Evolutionary conservation across 2,329 filamentous ascomycete genomes (phyloP), one percentile per base, ranked within the genome.

Genomic region (Mollisiaceae sp.): DNA sequence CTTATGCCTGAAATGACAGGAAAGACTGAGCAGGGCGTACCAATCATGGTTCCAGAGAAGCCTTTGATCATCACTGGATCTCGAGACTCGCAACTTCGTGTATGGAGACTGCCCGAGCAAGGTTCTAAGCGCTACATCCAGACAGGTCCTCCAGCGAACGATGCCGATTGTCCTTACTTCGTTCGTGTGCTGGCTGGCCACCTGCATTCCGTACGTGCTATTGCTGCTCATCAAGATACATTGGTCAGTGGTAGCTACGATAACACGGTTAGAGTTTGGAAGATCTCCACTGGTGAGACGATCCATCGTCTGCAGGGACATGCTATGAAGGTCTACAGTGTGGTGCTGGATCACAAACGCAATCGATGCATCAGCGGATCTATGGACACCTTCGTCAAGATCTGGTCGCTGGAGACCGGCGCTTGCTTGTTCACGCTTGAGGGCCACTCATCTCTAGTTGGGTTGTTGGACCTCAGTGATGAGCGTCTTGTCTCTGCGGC

Each of bases 191-290:
- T 99, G 22, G 86, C 86, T 11, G 95, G 95, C 0, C 95, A 99
- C 76, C 88, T 88, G 39, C 94, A 98, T 78, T 98, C 94, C 1
- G 95, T 99, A 8, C 92, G 95, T 60, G 94, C 95, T 43, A 98
- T 99, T 72, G 94, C 95, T 55, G 95, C 95, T 8, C 89, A 98
- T 73, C 94, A 91, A 5, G 95, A 99, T 75, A 97, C 93, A 0
- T 84, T 99, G n/a, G 93, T 99, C 35, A 97, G 94, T 73, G 95
- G 95, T 24, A 98, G 94, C 71, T 99, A 99, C 77, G 95, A 99
- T 76, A 94, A 89, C 77, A 95, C 91, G 0, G 95, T 99, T 5
- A 89, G 94, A 41, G 94, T 99, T 0, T 99, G 95, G 95, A 94
- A 91, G 73, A 97, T 99, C 71, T 98, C 94, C 62, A 99, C 93